phyloP scores from a whole-genome alignment of 2,329 filamentous ascomycete species.

The Coniosporium tulheliwenetii region DNA sequence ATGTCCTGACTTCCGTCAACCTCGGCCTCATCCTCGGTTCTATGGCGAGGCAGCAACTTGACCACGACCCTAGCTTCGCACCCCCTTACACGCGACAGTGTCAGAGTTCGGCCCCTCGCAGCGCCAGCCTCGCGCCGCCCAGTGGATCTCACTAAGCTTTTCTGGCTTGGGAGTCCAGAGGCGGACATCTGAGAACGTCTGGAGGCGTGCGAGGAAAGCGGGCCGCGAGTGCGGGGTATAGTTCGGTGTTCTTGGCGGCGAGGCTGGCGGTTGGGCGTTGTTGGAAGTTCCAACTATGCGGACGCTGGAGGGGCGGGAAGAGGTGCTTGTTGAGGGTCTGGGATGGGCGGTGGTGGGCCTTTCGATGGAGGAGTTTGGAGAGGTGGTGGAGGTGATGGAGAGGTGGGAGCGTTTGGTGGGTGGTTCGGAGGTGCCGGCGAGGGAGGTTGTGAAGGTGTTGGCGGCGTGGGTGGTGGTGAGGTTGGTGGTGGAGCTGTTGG shows the following conservation, averaged over 20 bases:
- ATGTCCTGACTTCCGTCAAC: constrained; percentile 9
- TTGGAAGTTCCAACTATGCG: constrained; percentile 12
- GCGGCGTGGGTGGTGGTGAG: constrained; percentile 19
- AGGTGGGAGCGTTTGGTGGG: constrained; percentile 17
- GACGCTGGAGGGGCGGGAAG: background rate
- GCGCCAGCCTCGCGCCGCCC: constrained; percentile 87
- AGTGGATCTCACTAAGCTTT: constrained; percentile 73
- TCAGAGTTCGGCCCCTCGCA: constrained; percentile 75
- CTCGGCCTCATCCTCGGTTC: constrained; percentile 39
- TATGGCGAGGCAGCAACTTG: constrained; percentile 45
- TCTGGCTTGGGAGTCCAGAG: constrained; percentile 90
- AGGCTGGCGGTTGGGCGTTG: constrained; percentile 27
- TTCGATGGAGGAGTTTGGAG: background rate
- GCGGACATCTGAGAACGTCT: constrained; percentile 80
- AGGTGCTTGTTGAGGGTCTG: constrained; percentile 6
- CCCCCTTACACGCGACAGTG: constrained; percentile 65
- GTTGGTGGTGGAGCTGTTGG: constrained; percentile 28
- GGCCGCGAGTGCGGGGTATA: constrained; percentile 79
- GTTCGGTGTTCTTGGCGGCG: constrained; percentile 33
- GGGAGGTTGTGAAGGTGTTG: constrained; percentile 8
- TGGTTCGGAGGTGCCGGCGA: constrained; percentile 13
- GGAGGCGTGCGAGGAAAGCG: constrained; percentile 64
- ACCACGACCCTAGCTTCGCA: constrained; percentile 77
- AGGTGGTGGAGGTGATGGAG: constrained; percentile 10
- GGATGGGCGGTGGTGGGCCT: constrained; percentile 14